Evolutionary conservation across 352 stramenopile genomes (phyloP).

Genomic region (Phytophthora lateralis): DNA sequence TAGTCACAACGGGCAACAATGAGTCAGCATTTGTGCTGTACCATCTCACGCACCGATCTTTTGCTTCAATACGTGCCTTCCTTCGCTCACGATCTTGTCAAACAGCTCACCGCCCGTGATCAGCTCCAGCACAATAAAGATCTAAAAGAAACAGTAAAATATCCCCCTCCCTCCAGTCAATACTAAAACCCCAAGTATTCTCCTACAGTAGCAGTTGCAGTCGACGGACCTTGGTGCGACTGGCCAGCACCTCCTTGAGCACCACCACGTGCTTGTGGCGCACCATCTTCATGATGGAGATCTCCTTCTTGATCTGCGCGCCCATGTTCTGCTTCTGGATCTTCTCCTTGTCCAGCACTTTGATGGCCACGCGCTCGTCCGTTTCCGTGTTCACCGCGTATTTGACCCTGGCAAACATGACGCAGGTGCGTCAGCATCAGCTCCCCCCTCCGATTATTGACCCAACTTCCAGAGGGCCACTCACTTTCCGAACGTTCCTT

Average conservation of each 20-base stretch:
- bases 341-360: conserved; percentile 98
- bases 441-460: background rate
- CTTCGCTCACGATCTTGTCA: conserved; percentile 97
- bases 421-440: background rate
- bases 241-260: conserved; percentile 90
- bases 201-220: background rate
- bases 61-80: conserved; percentile 49
- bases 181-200: background rate
- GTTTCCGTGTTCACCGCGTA: conserved; percentile 96
- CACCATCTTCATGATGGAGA: conserved; percentile 99
- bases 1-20: conserved; percentile 3
- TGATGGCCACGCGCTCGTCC: conserved; percentile 96
- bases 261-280: conserved; percentile 90
- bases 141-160: conserved; percentile 50
- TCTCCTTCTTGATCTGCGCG: conserved; percentile 98
- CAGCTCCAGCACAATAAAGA: conserved; percentile 96
- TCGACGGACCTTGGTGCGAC: conserved; percentile 92
- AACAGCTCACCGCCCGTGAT: conserved; percentile 92
- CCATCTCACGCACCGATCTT: conserved; percentile 15
- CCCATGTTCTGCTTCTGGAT: conserved; percentile 99
- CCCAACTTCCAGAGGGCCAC: conserved; percentile 21
- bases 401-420: conserved; percentile 73
- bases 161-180: background rate
- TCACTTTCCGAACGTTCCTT: conserved; percentile 97
- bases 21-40: conserved; percentile 25